Conservation (phyloP, 2,329 filamentous ascomycete genomes). For the Xylaria arbuscula region DNA sequence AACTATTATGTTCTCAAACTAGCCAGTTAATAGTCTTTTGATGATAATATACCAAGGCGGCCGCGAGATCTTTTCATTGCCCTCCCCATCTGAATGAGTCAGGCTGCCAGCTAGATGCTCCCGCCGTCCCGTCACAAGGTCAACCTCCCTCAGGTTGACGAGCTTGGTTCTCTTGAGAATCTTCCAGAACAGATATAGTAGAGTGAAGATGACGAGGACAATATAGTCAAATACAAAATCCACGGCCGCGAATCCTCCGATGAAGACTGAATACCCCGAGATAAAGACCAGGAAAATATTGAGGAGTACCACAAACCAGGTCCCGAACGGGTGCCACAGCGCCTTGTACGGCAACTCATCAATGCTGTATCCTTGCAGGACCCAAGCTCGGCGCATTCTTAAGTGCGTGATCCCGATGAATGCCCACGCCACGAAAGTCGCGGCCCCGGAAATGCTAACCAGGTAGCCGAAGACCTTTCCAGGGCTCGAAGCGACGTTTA, state of each 20-base stretch:
- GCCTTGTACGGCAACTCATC: slow-evolving; percentile 45
- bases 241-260: slow-evolving; percentile 43
- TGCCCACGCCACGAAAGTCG: slow-evolving; percentile 49
- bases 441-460: slow-evolving; percentile 46
- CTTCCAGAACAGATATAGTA: slow-evolving; percentile 47
- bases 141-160: slow-evolving; percentile 38
- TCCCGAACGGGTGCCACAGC: slow-evolving; percentile 42
- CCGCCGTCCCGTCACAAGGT: slow-evolving; percentile 45
- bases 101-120: slow-evolving; percentile 30
- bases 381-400: slow-evolving; percentile 46
- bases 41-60: slow-evolving; percentile 32
- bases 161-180: slow-evolving; percentile 45
- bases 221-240: slow-evolving; percentile 48
- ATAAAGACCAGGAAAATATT: slow-evolving; percentile 48
- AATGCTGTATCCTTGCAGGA: slow-evolving; percentile 41
- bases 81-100: slow-evolving; percentile 16
- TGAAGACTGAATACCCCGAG: slow-evolving; percentile 47
- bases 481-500: slow-evolving; percentile 49
- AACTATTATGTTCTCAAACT: neutral
- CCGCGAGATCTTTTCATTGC: slow-evolving; percentile 16
- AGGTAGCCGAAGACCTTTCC: slow-evolving; percentile 48
- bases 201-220: slow-evolving; percentile 44
- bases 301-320: slow-evolving; percentile 46
- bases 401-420: slow-evolving; percentile 49
- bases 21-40: slow-evolving; percentile 33